phyloP scores from a whole-genome alignment of 495 filamentous ascomycete genomes.

The Chlorociboria aeruginascens region DNA sequence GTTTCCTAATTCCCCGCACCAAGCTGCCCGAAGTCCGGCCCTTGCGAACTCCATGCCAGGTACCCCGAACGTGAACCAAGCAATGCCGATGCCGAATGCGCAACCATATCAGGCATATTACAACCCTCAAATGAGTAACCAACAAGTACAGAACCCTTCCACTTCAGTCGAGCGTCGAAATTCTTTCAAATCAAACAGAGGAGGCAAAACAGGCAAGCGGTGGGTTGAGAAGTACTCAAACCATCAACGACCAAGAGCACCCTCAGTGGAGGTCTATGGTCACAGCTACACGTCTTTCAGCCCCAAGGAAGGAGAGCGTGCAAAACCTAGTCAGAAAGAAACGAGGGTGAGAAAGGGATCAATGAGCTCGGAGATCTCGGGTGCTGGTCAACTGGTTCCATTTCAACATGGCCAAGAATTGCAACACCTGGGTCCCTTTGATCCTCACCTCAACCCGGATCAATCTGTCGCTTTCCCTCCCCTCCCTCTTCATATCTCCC shows the following conservation, averaged over 20 bases:
- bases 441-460: background rate
- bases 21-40: slow-evolving; percentile 60
- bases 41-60: slow-evolving; percentile 52
- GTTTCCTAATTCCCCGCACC: slow-evolving; percentile 57
- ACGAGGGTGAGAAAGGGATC: slow-evolving; percentile 1
- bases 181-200: slow-evolving; percentile 11
- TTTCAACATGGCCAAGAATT: background rate
- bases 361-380: background rate
- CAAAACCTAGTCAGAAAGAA: slow-evolving; percentile 4
- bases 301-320: slow-evolving; percentile 9
- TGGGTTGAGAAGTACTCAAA: slow-evolving; percentile 32
- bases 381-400: slow-evolving; percentile 9
- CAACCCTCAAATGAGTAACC: slow-evolving; percentile 43
- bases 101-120: slow-evolving; percentile 48
- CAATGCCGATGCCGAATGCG: slow-evolving; percentile 39
- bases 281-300: slow-evolving; percentile 17
- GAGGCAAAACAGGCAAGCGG: slow-evolving; percentile 23
- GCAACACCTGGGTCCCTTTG: slow-evolving; percentile 11
- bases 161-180: slow-evolving; percentile 25
- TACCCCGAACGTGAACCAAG: slow-evolving; percentile 54
- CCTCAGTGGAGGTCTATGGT: slow-evolving; percentile 18
- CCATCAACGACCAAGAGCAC: slow-evolving; percentile 15
- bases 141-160: slow-evolving; percentile 57
- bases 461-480: slow-evolving; percentile 1
- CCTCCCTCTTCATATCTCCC: slow-evolving; percentile 19